Evolutionary conservation across 1,139 yeast species (phyloP).

Genomic region (Protomyces gravidus): DNA sequence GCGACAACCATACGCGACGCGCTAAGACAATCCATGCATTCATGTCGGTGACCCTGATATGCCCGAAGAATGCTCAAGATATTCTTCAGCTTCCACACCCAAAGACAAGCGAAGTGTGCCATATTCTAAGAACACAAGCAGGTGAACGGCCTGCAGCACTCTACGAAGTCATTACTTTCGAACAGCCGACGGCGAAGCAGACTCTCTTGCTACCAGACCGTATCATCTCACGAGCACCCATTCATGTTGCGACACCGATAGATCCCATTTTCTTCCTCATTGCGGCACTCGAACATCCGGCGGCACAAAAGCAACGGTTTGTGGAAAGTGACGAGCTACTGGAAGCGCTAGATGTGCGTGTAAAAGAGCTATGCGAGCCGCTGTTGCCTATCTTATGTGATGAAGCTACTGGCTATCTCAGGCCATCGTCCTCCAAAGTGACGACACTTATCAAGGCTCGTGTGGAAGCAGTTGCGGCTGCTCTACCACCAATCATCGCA

Average conservation of each 20-base stretch:
- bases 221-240: constrained; percentile 10
- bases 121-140: not conserved
- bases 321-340: constrained; percentile 10
- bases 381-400: constrained; percentile 3
- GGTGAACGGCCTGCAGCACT: not conserved
- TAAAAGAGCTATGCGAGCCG: not conserved
- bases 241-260: constrained; percentile 17
- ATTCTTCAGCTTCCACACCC: constrained; percentile 19
- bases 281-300: not conserved
- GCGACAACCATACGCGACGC: too few species aligned
- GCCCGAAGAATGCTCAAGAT: constrained; percentile 10
- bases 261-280: constrained; percentile 13
- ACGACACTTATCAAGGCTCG: not conserved
- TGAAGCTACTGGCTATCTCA: not conserved
- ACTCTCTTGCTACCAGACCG: not conserved
- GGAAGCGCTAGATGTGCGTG: not conserved
- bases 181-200: not conserved
- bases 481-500: not conserved
- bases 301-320: not conserved
- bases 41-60: constrained; percentile 1
- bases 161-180: constrained; percentile 9
- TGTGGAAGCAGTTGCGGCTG: not conserved
- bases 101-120: constrained; percentile 5
- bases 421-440: not conserved
- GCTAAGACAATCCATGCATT: not conserved